Base-by-base conservation (phyloP, 306 rosid species). In the Pterocarpus santalinus region DNA sequence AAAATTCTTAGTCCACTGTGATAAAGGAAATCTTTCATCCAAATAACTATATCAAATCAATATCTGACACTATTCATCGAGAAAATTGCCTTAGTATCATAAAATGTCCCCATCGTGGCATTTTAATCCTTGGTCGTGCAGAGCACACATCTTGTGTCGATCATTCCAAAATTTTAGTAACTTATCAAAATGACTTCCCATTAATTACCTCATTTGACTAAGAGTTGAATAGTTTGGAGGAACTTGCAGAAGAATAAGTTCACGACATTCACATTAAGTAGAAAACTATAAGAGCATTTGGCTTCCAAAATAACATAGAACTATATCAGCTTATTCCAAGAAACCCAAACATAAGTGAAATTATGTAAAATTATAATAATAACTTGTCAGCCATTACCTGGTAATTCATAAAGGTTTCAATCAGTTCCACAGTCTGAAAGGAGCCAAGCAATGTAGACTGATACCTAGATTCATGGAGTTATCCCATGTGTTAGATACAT, bases 381-480 rank as follows among this genome's bases (percentile, higher is more conserved):
- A n/a, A n/a, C 6, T 14, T 43, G 76, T 11, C 32, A 76, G 67
- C 30, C 46, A 65, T 75, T 86, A 95, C 99, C 97, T 95, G 97
- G 73, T 95, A 95, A 79, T 95, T 95, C 99, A 95, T 91, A 82
- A 93, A 95, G 75, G 99, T 95, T 87, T 95, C 97, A 47, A 95
- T 93, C 70, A 95, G 86, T 77, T 95, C 99, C 78, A 85, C 95
- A 3, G 99, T 93, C 85, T 95, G 99, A 85, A 88, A 95, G 65
- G 98, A 91, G 38, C 99, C 99, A 13, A 93, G 87, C 85, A 95
- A 83, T 32, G 99, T 95, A 36, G 99, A 95, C 60, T 95, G 99
- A 67, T 95, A 95, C 99, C 99, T 95, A 85, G 66, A 89, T 41
- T 65, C 75, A 78, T 33, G 63, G 51, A 67, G 69, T 71, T 15